Evolutionary conservation across 164 flowering plant species (phyloP), one percentile per base, ranked within the genome.

Genomic region (Kalanchoe fedtschenkoi): DNA sequence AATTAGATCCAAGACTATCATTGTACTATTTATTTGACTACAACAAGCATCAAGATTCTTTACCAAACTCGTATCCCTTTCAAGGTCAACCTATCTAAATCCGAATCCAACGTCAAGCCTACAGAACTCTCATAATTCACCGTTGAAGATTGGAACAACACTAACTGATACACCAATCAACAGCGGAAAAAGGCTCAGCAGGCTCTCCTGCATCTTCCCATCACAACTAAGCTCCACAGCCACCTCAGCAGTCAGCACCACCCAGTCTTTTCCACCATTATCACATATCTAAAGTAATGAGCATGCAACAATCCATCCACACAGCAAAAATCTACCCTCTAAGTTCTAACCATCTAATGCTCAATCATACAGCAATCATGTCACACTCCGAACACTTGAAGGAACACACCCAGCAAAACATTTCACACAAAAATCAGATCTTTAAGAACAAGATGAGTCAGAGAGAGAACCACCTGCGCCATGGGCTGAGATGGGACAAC

Each of bases 401-500:
- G 43, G 8, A 39, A 8, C 15, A 39, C 15, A 8, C 43, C 8
- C 43, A 39, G 43, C 8, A 39, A 39, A 8, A 8, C 43, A 39
- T 39, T 39, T 39, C 15, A 15, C 5, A 32, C 22, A n/a, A 34
- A 32, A 30, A 6, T 16, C 16, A 28, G 13, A 34, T 15, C 22
- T 5, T 2, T 19, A 15, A 63, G 4, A 33, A 8, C 3, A 32
- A 22, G 9, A 4, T 1, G 16, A 13, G 19, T 21, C n/a, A 14
- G 33, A 19, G 24, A 55, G 35, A 6, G 1, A 61, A 39, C 8
- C 29, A 93, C 98, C 82, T 90, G 87, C 10, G 98, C 97, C 85
- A 75, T 93, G 72, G 98, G 97, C 73, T 90, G 96, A 58, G 97
- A 78, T 16, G 97, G 97, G 56, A 85, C 81, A 43, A 93, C 74